Base-by-base conservation (phyloP, 129 eudicot genomes). In the Apium graveolens region DNA sequence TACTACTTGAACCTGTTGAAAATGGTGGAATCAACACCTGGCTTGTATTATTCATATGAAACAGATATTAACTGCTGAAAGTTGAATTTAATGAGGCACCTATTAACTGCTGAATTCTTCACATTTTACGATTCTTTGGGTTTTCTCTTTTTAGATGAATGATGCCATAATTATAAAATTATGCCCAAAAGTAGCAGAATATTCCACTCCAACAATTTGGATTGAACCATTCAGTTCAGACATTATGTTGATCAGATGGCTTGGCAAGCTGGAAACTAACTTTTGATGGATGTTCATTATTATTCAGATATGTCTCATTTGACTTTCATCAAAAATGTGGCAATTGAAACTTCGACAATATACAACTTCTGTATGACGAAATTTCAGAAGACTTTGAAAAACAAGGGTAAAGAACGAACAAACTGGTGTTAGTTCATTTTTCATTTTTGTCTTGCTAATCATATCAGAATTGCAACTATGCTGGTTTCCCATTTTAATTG, bases 11-110 rank as follows among this genome's bases (percentile, higher is more conserved):
- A 86, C 55, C 77, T 96, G 84, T 87, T 96, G 87, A 96, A 80
- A 86, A 76, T 82, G 49, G 93, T 96, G 86, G 99, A 96, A 84
- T 89, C 92, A 79, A 92, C 99, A 76, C 99, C 97, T 29, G 97
- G 99, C 79, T 86, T 96, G 88, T 92, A 96, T 83, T 96, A 96
- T 87, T 96, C 99, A 46, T 96, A 96, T 69, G 96, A 87, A 81
- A 96, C 99, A 62, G 99, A 96, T 86, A 89, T 96, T 55, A n/a
- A n/a, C n/a, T n/a, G n/a, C n/a, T n/a, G n/a, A n/a, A n/a, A n/a
- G n/a, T n/a, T n/a, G n/a, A n/a, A n/a, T n/a, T n/a, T n/a, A n/a
- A n/a, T n/a, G n/a, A n/a, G n/a, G n/a, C n/a, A n/a, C n/a, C n/a
- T n/a, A n/a, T n/a, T n/a, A n/a, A n/a, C n/a, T n/a, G 66, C 66